Evolutionary conservation across 1,284 basidiomycete genomes (phyloP).

Genomic region (Trichosporon ovoides): DNA sequence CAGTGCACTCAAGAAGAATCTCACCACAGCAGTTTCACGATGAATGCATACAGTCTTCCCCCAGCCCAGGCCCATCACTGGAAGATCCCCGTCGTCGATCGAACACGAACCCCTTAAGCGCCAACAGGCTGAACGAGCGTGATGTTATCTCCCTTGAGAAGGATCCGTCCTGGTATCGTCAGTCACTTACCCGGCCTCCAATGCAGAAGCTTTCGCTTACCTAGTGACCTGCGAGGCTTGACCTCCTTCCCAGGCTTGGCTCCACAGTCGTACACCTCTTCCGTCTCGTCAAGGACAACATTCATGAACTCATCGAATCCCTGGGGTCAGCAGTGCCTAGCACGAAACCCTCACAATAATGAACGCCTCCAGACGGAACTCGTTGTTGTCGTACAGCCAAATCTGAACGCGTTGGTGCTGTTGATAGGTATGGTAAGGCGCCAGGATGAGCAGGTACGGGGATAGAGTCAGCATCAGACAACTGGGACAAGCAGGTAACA

Average conservation of each 20-base stretch:
- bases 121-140: constrained; percentile 72
- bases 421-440: not conserved
- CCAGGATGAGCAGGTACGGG: not conserved
- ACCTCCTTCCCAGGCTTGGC: constrained; percentile 74
- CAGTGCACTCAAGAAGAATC: not conserved
- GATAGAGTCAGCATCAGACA: constrained; percentile 2
- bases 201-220: constrained; percentile 32
- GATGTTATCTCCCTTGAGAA: constrained; percentile 94
- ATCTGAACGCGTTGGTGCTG: constrained; percentile 81
- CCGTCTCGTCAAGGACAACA: constrained; percentile 89
- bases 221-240: constrained; percentile 51
- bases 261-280: constrained; percentile 85
- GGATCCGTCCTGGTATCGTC: constrained; percentile 65
- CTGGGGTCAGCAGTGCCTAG: constrained; percentile 51
- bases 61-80: not conserved
- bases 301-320: constrained; percentile 99
- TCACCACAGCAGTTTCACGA: constrained; percentile 1
- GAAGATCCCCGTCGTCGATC: not conserved
- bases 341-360: constrained; percentile 68
- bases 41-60: constrained; percentile 2
- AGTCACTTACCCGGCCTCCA: not conserved
- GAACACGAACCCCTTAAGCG: constrained; percentile 6
- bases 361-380: constrained; percentile 93
- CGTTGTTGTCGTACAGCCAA: constrained; percentile 96
- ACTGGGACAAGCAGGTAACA: not conserved